These are phyloP conservation scores for Ophiocordyceps sinensis DNA, from an alignment of 2,329 filamentous ascomycete species.

Conservation along the genomic window DNA sequence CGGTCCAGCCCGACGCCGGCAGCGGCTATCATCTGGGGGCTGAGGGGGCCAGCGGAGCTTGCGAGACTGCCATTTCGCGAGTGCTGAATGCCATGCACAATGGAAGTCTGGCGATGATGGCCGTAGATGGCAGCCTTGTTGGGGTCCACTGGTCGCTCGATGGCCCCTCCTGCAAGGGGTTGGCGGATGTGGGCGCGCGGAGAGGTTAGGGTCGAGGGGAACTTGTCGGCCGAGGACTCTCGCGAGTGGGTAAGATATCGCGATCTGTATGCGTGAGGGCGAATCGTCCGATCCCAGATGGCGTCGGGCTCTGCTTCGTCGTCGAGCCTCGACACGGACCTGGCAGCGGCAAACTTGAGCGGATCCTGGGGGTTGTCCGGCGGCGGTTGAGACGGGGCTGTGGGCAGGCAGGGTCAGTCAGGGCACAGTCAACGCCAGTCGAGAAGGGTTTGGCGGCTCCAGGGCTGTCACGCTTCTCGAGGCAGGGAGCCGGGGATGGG, in stretches of 20 bases:
- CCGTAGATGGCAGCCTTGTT: constrained; percentile 52
- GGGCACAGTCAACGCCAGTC: no score
- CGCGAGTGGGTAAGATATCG: constrained; percentile 36
- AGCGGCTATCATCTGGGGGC: constrained; percentile 69
- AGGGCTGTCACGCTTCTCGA: background rate
- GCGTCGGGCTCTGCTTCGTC: constrained; percentile 36
- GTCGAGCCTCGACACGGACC: constrained; percentile 35
- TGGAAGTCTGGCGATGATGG: constrained; percentile 91
- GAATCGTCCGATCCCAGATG: constrained; percentile 37
- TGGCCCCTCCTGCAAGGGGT: constrained; percentile 21
- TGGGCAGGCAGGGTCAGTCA: background rate
- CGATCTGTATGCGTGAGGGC: constrained; percentile 28
- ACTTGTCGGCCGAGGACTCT: constrained; percentile 44
- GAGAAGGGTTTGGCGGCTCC: background rate
- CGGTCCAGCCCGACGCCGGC: constrained; percentile 43
- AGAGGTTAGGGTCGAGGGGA: constrained; percentile 21
- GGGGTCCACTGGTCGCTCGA: constrained; percentile 39
- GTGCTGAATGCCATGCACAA: constrained; percentile 94
- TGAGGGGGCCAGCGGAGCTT: constrained; percentile 72
- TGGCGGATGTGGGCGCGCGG: constrained; percentile 27
- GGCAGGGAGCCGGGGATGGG: no score
- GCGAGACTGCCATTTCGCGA: constrained; percentile 75
- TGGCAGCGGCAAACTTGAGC: constrained; percentile 35
- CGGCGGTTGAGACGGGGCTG: constrained; percentile 46
- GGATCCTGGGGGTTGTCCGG: constrained; percentile 39